These are phyloP conservation scores for Neurospora africana DNA, from an alignment of 495 filamentous ascomycete species.

Conservation along the genomic window DNA sequence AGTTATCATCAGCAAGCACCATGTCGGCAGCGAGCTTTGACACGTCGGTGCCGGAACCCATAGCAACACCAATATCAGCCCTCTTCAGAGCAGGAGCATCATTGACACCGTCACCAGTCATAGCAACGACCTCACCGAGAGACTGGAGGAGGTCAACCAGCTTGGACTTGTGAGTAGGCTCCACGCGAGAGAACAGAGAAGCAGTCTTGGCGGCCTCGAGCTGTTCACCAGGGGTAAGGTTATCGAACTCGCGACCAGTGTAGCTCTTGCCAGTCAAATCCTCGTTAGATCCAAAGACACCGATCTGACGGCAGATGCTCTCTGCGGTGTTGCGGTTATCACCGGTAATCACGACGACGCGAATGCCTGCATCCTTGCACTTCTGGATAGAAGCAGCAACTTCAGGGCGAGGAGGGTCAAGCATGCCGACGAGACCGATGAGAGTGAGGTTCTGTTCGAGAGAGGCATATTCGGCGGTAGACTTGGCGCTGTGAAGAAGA, in stretches of 20 bases:
- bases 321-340: constrained; percentile 97
- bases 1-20: constrained; percentile 98
- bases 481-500: constrained; percentile 62
- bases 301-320: constrained; percentile 93
- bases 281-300: constrained; percentile 76
- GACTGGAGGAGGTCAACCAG: constrained; percentile 94
- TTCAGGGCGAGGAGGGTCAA: constrained; percentile 95
- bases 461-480: constrained; percentile 70
- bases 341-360: constrained; percentile 95
- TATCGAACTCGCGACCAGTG: constrained; percentile 90
- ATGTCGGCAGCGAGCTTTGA: constrained; percentile 96
- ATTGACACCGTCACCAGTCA: constrained; percentile 99
- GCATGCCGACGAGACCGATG: constrained; percentile 88
- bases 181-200: constrained; percentile 92
- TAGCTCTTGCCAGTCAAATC: constrained; percentile 86
- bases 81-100: constrained; percentile 98
- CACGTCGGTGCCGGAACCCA: constrained; percentile 97
- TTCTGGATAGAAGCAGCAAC: constrained; percentile 76
- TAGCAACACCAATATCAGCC: constrained; percentile 96
- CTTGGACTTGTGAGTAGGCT: constrained; percentile 90
- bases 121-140: constrained; percentile 89
- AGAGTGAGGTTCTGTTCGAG: constrained; percentile 92
- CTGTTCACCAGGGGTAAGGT: constrained; percentile 66
- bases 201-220: constrained; percentile 74
- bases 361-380: constrained; percentile 86